Conservation (phyloP, 805 yeast genomes). For the Suhomyces canberraensis region DNA sequence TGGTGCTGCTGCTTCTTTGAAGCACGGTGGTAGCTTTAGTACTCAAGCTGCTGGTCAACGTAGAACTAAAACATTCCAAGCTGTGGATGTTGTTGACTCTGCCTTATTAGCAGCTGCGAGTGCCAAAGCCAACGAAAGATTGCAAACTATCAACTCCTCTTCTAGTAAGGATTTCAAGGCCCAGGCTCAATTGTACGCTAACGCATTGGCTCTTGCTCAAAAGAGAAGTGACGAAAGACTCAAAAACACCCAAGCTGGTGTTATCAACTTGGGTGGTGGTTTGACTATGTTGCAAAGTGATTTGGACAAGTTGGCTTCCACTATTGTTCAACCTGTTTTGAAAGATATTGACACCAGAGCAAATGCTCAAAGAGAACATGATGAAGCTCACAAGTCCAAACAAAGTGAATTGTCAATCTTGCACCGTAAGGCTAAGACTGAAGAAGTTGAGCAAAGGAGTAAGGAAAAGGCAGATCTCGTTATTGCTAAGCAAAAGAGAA, state of each 20-base stretch:
- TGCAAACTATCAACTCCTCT: conserved; percentile 27
- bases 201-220: conserved; percentile 77
- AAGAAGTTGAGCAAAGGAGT: conserved; percentile 24
- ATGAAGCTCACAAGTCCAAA: conserved; percentile 31
- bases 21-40: conserved; percentile 28
- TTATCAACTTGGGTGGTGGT: conserved; percentile 84
- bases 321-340: conserved; percentile 80
- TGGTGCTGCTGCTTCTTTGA: conserved; percentile 58
- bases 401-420: conserved; percentile 30
- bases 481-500: conserved; percentile 33
- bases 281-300: conserved; percentile 70
- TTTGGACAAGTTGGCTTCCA: conserved; percentile 73
- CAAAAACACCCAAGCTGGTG: conserved; percentile 46
- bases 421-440: conserved; percentile 31
- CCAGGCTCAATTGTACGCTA: conserved; percentile 58
- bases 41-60: conserved; percentile 23
- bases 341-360: conserved; percentile 71
- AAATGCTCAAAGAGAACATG: conserved; percentile 57
- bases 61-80: conserved; percentile 34
- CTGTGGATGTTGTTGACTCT: conserved; percentile 44
- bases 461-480: conserved; percentile 36
- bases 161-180: conserved; percentile 33
- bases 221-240: conserved; percentile 58
- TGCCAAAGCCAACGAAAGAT: conserved; percentile 42
- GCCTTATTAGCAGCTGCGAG: conserved; percentile 49